phyloP scores from a whole-genome alignment of 1,284 basidiomycete genomes.

The Cutaneotrichosporon sp. region DNA sequence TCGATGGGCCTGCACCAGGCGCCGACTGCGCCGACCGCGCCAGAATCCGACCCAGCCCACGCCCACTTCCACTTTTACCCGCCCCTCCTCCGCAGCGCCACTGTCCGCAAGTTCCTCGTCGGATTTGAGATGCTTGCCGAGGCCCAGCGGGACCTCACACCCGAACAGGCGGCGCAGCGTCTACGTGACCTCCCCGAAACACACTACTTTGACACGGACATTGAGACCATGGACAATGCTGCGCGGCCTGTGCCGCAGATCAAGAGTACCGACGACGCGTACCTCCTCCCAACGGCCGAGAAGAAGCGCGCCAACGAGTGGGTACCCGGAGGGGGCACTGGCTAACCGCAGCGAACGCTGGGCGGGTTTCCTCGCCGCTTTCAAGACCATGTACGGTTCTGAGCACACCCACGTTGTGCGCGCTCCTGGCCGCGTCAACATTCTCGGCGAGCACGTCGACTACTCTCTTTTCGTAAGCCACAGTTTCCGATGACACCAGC shows the following conservation, averaged over 20 bases:
- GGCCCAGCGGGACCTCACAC: constrained; percentile 81
- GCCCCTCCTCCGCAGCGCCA: constrained; percentile 74
- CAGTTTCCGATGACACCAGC: neutral
- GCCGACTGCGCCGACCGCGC: constrained; percentile 53
- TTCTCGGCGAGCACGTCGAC: constrained; percentile 78
- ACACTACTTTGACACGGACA: constrained; percentile 52
- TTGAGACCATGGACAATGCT: constrained; percentile 32
- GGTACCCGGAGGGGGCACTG: constrained; percentile 29
- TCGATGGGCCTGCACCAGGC: constrained; percentile 90
- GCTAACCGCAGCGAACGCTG: constrained; percentile 53
- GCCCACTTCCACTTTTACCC: constrained; percentile 87
- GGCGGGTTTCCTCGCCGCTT: constrained; percentile 60
- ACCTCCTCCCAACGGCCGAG: constrained; percentile 53
- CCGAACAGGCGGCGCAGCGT: constrained; percentile 76
- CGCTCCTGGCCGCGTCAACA: constrained; percentile 79
- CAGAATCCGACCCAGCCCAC: constrained; percentile 57
- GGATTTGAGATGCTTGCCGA: constrained; percentile 94
- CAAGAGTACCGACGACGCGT: constrained; percentile 58
- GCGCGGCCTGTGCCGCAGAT: constrained; percentile 61
- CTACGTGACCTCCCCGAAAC: constrained; percentile 55
- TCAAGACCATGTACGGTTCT: constrained; percentile 60
- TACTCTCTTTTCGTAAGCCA: constrained; percentile 52
- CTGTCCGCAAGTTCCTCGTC: constrained; percentile 83
- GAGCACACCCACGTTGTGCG: constrained; percentile 66
- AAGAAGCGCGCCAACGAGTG: constrained; percentile 47